phyloP scores from a whole-genome alignment of 805 yeast genomes.

The Suhomyces xylopsoci region DNA sequence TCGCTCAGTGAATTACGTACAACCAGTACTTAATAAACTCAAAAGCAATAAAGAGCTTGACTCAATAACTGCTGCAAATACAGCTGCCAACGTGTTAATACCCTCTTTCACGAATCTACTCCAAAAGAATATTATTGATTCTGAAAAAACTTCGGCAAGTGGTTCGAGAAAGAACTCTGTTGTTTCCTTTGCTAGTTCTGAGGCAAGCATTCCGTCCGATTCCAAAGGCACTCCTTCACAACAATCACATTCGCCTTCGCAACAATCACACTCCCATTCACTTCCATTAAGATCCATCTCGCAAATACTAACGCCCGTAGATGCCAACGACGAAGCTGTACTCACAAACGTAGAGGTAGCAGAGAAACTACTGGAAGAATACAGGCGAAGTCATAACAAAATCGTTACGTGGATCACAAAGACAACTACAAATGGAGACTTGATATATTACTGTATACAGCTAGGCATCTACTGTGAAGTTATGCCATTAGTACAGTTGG shows the following conservation, averaged over 20 bases:
- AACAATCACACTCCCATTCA: background rate
- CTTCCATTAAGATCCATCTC: constrained; percentile 10
- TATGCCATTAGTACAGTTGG: constrained; percentile 47
- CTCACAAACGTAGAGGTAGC: constrained; percentile 26
- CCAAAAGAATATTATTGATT: constrained; percentile 35
- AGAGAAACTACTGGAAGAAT: constrained; percentile 23
- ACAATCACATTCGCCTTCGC: constrained; percentile 2
- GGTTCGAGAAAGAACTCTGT: constrained; percentile 45
- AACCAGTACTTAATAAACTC: constrained; percentile 37
- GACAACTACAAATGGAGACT: constrained; percentile 50
- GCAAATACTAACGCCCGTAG: constrained; percentile 11
- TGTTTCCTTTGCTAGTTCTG: constrained; percentile 49
- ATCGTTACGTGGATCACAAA: constrained; percentile 58
- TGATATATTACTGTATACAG: constrained; percentile 59
- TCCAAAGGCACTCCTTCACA: constrained; percentile 16
- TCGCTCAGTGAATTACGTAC: constrained; percentile 43
- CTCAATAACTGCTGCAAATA: constrained; percentile 44
- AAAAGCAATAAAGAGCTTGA: constrained; percentile 40
- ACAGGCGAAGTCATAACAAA: constrained; percentile 15
- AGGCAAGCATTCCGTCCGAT: constrained; percentile 28
- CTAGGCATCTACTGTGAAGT: constrained; percentile 57
- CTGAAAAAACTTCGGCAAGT: constrained; percentile 28
- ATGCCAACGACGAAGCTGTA: constrained; percentile 10
- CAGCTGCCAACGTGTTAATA: constrained; percentile 44
- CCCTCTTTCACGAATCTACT: constrained; percentile 38